Base-by-base conservation (phyloP, 371 early-diverging fungal species). In the Saksenaea vasiformis region DNA sequence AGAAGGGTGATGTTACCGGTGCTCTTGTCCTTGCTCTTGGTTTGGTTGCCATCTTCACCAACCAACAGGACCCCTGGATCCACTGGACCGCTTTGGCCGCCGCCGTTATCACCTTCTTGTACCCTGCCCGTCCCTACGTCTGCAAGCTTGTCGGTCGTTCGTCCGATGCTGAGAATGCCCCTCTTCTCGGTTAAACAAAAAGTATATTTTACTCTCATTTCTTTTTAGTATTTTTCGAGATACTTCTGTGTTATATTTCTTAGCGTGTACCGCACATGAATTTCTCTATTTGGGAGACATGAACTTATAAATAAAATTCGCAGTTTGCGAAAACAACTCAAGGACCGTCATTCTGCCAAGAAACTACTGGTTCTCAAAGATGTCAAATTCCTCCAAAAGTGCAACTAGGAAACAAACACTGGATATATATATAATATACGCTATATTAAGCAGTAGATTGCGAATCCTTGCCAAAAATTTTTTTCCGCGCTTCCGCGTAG, bases 1-100 rank as follows among this genome's bases (percentile, higher is more conserved):
- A 71, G 22, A 78, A 81, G 66, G 87, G 88, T 13, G 91, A 89
- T 76, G 70, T 87, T 19, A 80, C 82, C 19, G 87, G 85, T 58
- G 83, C 85, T 43, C 54, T 81, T 41, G 82, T 84, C 47, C 82
- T 85, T 68, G 82, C 80, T 39, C 65, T 76, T 61, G 85, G 84
- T 70, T 72, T 81, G 53, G 70, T 76, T 44, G 76, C 73, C 44
- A 66, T 83, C 63, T 80, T 76, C 64, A 77, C 77, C 54, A 73
- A 80, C 51, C 51, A 47, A 22, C 51, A 47, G 51, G 51, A 47
- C 22, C 51, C 51, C 51, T 47, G 51, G 51, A 47, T 28, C 27
- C 73, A 72, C 64, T 84, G 78, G 78, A 62, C 76, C 26, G 69
- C 84, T 19, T 69, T 84, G 37, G 78, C 73, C 41, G 66, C 73